Evolutionary conservation across 257 asterid species (phyloP), one percentile per base, ranked within the genome.

Genomic region (Petrea volubilis): DNA sequence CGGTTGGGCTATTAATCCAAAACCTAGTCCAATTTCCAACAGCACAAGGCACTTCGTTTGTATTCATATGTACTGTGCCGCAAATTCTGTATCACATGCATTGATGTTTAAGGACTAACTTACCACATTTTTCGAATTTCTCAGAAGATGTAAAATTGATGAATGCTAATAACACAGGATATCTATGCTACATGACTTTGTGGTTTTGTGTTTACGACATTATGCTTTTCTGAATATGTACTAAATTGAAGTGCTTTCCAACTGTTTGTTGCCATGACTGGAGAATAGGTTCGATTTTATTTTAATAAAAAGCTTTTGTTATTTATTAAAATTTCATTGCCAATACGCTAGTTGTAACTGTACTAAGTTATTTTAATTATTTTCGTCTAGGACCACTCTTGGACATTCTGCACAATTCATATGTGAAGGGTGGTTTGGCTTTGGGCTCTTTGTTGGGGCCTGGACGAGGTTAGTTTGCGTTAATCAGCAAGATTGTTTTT

Each of bases 401-500:
- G 85, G 96, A 89, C 31, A 64, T 85, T 46, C 78, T 94, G 82
- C 98, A 94, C 72, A 89, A 89, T 82, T 81, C 96, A 18, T 91
- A 87, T 74, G 90, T 94, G 86, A 94, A 91, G 80, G 96, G 91
- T 66, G 96, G 93, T 70, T 79, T 94, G 79, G 96, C 98, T 24
- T 70, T 91, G 82, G 97, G 91, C 74, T 84, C 98, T 63, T 81
- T 94, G 52, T 70, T 94, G 83, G 97, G 98, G 62, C 98, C 98
- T 59, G 98, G 97, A 77, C 85, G 97, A 89, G 98, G 98, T 91
- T 84, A 72, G 94, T 73, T 58, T 40, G 34, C 47, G 21, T 52
- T 31, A 21, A 20, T 47, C 41, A 36, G 50, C 71, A 64, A n/a
- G 36, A 43, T 63, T 73, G 46, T 27, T 46, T 51, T 29, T 25